Evolutionary conservation across 768 basidiomycete species (phyloP).

Genomic region (Lanmaoa rubissima): DNA sequence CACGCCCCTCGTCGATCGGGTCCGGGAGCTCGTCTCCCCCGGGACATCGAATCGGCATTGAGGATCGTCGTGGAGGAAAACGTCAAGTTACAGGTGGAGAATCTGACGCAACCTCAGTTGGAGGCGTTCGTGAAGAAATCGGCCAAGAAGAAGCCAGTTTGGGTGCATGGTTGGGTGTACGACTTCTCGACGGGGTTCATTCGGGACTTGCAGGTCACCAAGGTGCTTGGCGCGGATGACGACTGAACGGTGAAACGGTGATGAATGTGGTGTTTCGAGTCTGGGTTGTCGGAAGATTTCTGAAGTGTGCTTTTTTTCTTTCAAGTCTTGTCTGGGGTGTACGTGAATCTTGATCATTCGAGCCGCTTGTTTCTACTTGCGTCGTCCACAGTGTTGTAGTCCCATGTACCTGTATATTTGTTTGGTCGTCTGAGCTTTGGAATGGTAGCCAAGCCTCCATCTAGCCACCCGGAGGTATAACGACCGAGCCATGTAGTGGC

Average conservation of each 20-base stretch:
- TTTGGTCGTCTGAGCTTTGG: background rate
- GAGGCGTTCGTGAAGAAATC: constrained; percentile 41
- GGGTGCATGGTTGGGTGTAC: constrained; percentile 75
- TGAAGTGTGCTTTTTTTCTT: no score
- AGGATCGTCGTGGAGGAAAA: constrained; percentile 50
- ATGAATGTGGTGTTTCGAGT: background rate
- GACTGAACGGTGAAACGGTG: background rate
- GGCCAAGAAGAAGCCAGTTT: constrained; percentile 38
- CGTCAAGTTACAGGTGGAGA: constrained; percentile 53
- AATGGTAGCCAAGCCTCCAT: no score
- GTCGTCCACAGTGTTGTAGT: background rate
- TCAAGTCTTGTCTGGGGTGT: no score
- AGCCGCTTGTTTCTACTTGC: background rate
- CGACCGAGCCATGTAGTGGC: no score
- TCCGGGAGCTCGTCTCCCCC: constrained; percentile 40
- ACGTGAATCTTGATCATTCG: background rate
- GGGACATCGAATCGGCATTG: constrained; percentile 29
- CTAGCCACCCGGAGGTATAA: no score
- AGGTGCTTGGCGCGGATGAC: constrained; percentile 26
- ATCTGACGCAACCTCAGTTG: constrained; percentile 38
- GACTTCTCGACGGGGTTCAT: constrained; percentile 58
- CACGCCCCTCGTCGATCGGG: constrained; percentile 58
- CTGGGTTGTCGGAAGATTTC: no score
- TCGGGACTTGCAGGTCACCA: constrained; percentile 52
- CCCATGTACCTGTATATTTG: background rate